Base-by-base conservation (phyloP, 75 land plant species). In the Pinus albicaulis region DNA sequence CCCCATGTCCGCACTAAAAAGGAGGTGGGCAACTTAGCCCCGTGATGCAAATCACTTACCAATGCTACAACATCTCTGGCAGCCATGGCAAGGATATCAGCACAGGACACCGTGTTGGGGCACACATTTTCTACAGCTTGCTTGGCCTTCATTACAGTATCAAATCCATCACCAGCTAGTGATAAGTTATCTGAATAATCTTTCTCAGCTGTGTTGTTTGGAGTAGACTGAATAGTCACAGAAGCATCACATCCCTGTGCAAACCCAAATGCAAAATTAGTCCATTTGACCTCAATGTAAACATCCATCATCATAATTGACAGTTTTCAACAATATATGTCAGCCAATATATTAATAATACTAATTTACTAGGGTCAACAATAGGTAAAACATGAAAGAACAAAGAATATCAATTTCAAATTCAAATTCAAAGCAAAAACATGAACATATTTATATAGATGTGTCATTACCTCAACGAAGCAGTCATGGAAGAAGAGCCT, bases 161-260 rank as follows among this genome's bases (percentile, higher is more conserved):
- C 98, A 70, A 94, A 94, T 58, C 91, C 98, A 76, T 94, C 96
- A 26, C 98, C 98, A 60, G 98, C 88, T 20, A 94, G 81, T 1
- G 95, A 90, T 25, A 90, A 71, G 73, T 94, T 94, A 72, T 84
- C 89, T 4, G 83, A 74, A 75, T 82, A 73, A 74, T 92, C 92
- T 76, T 87, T 92, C 84, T 92, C 94, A 6, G 94, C 94, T 62
- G 13, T 77, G 80, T 92, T 92, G 34, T n/a, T 31, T 44, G 59
- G 71, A 19, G 83, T 81, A 3, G 94, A 92, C 26, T 75, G 79
- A 5, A 92, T 80, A 3, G 87, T 78, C 4, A 86, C 80, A 56
- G 94, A 92, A 16, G 88, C 94, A 78, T 92, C 94, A 77, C 92
- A 92, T 3, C 94, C 94, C 92, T 92, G 69, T 14, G 11, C 38